Base-by-base conservation (phyloP, 2,329 filamentous ascomycete species). In the Aspergillus tubingensis region DNA sequence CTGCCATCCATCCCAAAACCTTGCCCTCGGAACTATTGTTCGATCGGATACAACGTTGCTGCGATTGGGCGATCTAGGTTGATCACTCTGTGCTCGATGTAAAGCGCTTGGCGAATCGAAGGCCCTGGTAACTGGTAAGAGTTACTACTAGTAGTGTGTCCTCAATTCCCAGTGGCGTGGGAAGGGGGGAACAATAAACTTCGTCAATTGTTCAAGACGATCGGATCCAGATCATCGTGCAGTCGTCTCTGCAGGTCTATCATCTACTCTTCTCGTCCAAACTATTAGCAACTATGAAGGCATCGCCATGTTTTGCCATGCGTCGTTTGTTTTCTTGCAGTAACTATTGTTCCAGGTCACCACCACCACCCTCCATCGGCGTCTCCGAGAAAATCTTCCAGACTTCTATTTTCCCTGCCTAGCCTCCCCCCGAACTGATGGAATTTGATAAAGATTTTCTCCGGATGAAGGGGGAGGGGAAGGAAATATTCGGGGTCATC, bases 121-220 rank as follows among this genome's bases (percentile, higher is more conserved):
- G 5, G n/a, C n/a, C 25, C 19, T 53, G 36, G 30, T 27, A 27
- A 27, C 25, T 27, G 25, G 25, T 27, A 27, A 27, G 25, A 27
- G 25, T 27, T 27, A 27, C 6, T 25, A 25, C 2, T 21, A 25
- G 23, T 41, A 19, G 51, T 36, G 27, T 25, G n/a, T 8, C 50
- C 50, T 49, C 11, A 23, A 30, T 15, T 17, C 39, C 44, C 44
- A 23, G 44, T 49, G 44, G 44, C 27, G 47, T 50, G 47, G 47
- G 32, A 27, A 53, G 51, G 19, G 32, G 43, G 53, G 43, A 63
- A 49, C 54, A 65, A 51, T 63, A 63, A 64, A 57, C 64, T 64
- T 65, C 41, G 52, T 61, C 51, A 60, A 57, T 54, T 50, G 54
- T 36, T 53, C 32, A 19, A 54, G 47, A 39, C 44, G 60, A 62